phyloP scores from a whole-genome alignment of 257 asterid species.

The Ehretia macrophylla region DNA sequence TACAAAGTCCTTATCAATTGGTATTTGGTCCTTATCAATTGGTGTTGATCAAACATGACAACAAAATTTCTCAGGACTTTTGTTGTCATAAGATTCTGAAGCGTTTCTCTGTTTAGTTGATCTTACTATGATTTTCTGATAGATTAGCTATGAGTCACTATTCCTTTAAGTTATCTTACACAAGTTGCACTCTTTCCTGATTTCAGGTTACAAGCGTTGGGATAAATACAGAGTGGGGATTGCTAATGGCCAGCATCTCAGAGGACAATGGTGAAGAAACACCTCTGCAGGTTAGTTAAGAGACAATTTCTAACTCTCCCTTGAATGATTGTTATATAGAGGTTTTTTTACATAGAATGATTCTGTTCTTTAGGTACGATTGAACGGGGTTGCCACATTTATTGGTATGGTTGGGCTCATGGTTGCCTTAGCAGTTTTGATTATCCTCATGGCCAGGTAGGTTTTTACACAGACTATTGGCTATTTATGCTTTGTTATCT shows the following conservation, averaged over 20 bases:
- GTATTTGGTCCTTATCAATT: too few species aligned
- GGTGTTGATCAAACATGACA: too few species aligned
- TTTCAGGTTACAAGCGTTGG: constrained; percentile 87
- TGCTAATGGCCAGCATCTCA: constrained; percentile 95
- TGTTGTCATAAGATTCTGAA: too few species aligned
- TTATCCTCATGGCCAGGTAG: constrained; percentile 73
- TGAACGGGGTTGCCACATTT: constrained; percentile 94
- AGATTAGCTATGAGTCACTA: too few species aligned
- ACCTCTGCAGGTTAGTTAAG: constrained; percentile 69
- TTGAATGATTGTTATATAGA: neutral
- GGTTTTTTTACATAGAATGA: neutral
- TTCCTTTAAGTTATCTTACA: too few species aligned
- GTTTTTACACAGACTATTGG: neutral
- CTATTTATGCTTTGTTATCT: constrained; percentile 12
- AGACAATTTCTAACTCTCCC: neutral
- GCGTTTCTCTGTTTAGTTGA: too few species aligned
- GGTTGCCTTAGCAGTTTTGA: constrained; percentile 67
- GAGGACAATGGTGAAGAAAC: constrained; percentile 99
- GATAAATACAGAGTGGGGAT: constrained; percentile 95
- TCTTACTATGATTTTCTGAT: too few species aligned
- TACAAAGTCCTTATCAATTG: too few species aligned
- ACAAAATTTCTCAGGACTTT: too few species aligned
- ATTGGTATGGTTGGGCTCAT: constrained; percentile 83
- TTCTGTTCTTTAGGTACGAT: constrained; percentile 57
- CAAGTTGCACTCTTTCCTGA: neutral